Evolutionary conservation across 345 rosid genomes (phyloP).

Genomic region (Populus davidiana): DNA sequence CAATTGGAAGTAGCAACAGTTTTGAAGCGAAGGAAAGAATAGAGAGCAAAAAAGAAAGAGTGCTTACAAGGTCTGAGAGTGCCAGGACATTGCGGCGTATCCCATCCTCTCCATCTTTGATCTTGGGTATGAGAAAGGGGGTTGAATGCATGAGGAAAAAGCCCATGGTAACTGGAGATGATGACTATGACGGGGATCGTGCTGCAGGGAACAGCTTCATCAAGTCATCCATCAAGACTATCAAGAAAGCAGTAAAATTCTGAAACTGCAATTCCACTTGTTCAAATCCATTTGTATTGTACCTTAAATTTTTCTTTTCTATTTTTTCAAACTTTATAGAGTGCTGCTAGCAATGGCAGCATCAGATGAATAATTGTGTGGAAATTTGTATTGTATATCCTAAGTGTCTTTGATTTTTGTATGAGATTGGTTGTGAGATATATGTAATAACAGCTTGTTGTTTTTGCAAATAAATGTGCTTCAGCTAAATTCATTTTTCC

Average conservation of each 20-base stretch:
- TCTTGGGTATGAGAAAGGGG: conserved; percentile 74
- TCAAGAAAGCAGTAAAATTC: conserved; percentile 63
- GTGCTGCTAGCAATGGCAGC: conserved; percentile 10
- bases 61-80: conserved; percentile 65
- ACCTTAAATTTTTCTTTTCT: background rate
- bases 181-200: conserved; percentile 41
- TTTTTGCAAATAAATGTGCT: conserved; percentile 13
- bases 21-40: conserved; percentile 39
- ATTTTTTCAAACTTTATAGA: background rate
- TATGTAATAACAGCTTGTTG: conserved; percentile 49
- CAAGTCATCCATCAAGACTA: conserved; percentile 66
- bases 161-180: conserved; percentile 56
- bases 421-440: conserved; percentile 11
- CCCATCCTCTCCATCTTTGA: conserved; percentile 87
- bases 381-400: background rate
- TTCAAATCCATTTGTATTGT: background rate
- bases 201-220: conserved; percentile 60
- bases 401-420: background rate
- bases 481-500: background rate
- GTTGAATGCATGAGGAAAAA: conserved; percentile 83
- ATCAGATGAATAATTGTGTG: conserved; percentile 32
- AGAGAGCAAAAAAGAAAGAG: conserved; percentile 48
- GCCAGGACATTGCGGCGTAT: conserved; percentile 71
- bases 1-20: conserved; percentile 24
- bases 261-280: conserved; percentile 10